Conservation (phyloP, 345 rosid genomes). For the Pugionium dolabratum region DNA sequence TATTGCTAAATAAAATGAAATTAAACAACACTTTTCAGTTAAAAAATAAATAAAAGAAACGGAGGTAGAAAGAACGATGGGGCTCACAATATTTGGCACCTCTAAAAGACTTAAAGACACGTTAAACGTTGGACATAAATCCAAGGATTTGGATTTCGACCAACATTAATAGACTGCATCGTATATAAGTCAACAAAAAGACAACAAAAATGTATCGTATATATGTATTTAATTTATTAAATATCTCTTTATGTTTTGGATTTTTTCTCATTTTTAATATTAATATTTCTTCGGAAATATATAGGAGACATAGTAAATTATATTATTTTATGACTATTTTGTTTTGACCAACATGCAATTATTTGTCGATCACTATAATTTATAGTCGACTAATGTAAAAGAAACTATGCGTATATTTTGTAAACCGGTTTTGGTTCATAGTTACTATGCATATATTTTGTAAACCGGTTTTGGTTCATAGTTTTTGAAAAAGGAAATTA, state of each 20-base stretch:
- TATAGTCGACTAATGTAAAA: no score
- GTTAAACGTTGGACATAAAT: slow-evolving; percentile 25
- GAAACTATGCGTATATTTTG: no score
- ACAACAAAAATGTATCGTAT: background rate
- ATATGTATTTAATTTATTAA: background rate
- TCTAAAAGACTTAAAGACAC: slow-evolving; percentile 11
- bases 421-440: no score
- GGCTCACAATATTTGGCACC: slow-evolving; percentile 35
- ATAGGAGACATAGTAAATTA: background rate
- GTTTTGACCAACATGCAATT: no score
- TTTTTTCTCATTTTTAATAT: background rate
- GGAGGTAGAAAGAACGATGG: slow-evolving; percentile 24
- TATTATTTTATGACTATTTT: no score
- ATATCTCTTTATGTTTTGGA: background rate
- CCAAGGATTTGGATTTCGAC: slow-evolving; percentile 20
- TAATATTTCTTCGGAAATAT: no score
- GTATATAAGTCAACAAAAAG: background rate
- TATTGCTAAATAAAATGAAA: slow-evolving; percentile 12
- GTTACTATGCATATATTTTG: no score
- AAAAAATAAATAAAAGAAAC: background rate
- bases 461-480: no score
- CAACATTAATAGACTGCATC: background rate
- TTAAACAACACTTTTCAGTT: slow-evolving; percentile 22
- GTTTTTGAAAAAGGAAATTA: no score
- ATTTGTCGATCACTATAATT: no score